Conservation (phyloP, 2,329 filamentous ascomycete genomes). For the Colletotrichum sp. region DNA sequence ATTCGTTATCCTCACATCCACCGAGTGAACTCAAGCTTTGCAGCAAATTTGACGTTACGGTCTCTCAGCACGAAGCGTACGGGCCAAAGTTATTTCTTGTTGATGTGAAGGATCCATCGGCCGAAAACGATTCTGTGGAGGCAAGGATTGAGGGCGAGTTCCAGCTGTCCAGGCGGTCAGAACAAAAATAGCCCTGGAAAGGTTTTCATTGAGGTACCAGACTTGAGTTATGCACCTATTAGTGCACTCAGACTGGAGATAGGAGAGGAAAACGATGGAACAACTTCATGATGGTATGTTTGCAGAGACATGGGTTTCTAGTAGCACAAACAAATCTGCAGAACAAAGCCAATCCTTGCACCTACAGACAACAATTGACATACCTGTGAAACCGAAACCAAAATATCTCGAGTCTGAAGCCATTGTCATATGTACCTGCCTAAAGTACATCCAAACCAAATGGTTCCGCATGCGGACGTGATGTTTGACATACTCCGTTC, state of each 20-base stretch:
- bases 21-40: background rate
- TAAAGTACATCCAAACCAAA: accelerated
- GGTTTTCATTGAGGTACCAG: background rate
- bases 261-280: accelerated
- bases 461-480: background rate
- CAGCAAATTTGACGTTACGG: background rate
- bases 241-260: background rate
- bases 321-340: background rate
- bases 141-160: background rate
- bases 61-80: background rate
- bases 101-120: background rate
- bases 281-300: background rate
- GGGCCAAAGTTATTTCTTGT: background rate
- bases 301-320: background rate
- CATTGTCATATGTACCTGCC: background rate
- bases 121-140: background rate
- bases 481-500: accelerated
- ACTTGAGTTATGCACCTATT: background rate
- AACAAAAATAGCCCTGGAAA: background rate
- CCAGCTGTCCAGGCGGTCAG: background rate
- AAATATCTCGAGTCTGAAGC: background rate
- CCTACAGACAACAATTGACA: background rate
- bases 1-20: background rate
- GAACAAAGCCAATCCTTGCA: background rate
- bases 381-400: accelerated